Base-by-base conservation (phyloP, 2,329 filamentous ascomycete genomes). In the Cryphonectria parasitica region DNA sequence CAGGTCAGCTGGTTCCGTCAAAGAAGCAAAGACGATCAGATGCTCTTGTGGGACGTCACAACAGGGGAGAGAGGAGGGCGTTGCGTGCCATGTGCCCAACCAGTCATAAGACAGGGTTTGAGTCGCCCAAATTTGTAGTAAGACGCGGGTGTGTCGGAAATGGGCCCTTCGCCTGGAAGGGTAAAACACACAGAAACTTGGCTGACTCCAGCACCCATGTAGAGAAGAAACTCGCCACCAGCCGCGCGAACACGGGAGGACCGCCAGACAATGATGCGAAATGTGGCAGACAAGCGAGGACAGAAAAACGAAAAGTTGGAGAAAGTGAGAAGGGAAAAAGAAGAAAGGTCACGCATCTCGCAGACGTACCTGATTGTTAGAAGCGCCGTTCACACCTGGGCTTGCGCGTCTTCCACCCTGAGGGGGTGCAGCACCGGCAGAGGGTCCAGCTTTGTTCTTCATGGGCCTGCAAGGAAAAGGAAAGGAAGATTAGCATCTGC, bases 381-480 rank as follows among this genome's bases (percentile, higher is more conserved):
- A 75, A 63, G 79, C 78, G 80, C 89, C 89, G 80, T 86, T 88
- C 78, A 85, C 84, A 76, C 87, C 82, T 74, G 90, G 88, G 78
- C 87, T 88, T 80, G 85, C 87, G 75, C 88, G 85, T 80, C 91
- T 90, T 80, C 89, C 89, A 75, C 85, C 82, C 76, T 89, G 88
- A 77, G 91, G 87, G 78, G 92, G 85, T 76, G 91, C 92, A 78
- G 90, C 90, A 75, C 89, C 87, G 74, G 89, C 41, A 13, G 58
- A 56, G 15, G 58, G 88, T 75, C 89, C 88, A 72, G 86, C 85
- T 80, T 91, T 91, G 83, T 92, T 93, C 83, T 95, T 95, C 80
- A 91, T 86, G 61, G 92, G 92, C 75, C 92, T 95, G 78, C 64
- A 74, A 75, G 58, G 11, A 66, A 73, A 75, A 62, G 75, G 67